Base-by-base conservation (phyloP, 208 protist species). In the Trypanosoma scelopori region DNA sequence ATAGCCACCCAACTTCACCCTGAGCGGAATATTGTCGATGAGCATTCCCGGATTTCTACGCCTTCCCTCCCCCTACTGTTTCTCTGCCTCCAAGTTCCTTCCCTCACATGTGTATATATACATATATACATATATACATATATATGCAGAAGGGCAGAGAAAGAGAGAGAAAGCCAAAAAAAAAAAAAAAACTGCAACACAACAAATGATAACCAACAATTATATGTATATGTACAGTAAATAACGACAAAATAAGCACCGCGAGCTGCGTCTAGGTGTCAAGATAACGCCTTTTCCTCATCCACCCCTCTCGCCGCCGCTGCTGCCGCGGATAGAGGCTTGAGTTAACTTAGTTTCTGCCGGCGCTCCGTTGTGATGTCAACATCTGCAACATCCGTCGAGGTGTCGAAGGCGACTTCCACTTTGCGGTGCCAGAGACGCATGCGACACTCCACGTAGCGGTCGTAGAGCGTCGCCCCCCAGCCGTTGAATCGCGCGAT, bases 401-500 rank as follows among this genome's bases (percentile, higher is more conserved):
- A 81, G 13, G 80, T 90, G 61, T 94, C 84, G 57, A 90, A 92
- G 27, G 76, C 64, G 11, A 83, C 74, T 15, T 92, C 84, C 22
- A 87, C 78, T 59, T 90, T 91, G 50, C 78, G 71, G 23, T 84
- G 66, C 84, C 85, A 94, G 52, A 91, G 32, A 25, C 75, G 79
- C 79, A 85, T 91, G 51, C 88, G 79, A 53, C 63, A 68, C 71
- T 91, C 79, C 27, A 94, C 80, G 61, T 92, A 94, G 55, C 78
- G 77, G 72, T 96, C 91, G 63, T 96, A 94, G 51, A 87, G 62
- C 30, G 80, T 83, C 12, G 79, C 74, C n/a, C 82, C 78, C 64
- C 78, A 81, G 30, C 79, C 77, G 59, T 82, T 84, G 53, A 74
- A 69, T 47, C 75, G 71, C 20, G 74, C 65, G 11, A 85, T 58